Evolutionary conservation across 2,329 filamentous ascomycete species (phyloP), one percentile per base, ranked within the genome.

Genomic region (Curvularia hawaiiensis): DNA sequence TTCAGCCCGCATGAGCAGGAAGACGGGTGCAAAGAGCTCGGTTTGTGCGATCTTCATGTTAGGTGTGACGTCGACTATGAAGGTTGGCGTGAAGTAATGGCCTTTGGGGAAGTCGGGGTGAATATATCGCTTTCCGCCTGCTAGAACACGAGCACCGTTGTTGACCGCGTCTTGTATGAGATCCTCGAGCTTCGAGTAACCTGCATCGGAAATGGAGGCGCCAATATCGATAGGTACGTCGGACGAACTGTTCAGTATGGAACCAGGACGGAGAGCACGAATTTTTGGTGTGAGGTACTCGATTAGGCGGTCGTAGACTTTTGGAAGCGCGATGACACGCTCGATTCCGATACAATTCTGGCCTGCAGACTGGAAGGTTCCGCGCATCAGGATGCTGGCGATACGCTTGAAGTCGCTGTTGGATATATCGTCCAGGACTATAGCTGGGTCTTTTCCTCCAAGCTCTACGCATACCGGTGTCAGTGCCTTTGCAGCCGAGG

Each of bases 341-440:
- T 99, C 95, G 65, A 97, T 94, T 54, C 95, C 95, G 72, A 99
- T 94, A 78, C 95, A 99, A 79, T 99, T 99, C 77, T 99, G 95
- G 1, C 95, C 95, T 16, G 92, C 89, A 50, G 92, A 92, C 77
- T 99, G 95, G 79, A 98, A 99, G 10, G 91, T 92, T 51, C 94
- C 95, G 52, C 95, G 88, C 79, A 99, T 88, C 61, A 98, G 85
- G 62, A 96, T 90, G 61, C 92, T 90, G 39, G 86, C 85, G 49
- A 98, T 88, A 41, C 90, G 86, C 4, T 85, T 78, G 58, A 98
- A 82, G 68, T 85, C 80, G 50, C 65, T 76, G 70, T 92, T 84
- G 47, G 77, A 77, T 3, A 89, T 83, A 41, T 95, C 92, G 75
- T 97, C 92, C 40, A 98, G 87, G 22, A 99, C 79, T 58, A 99